These are phyloP conservation scores for Fusarium decemcellulare DNA, from an alignment of 2,329 filamentous ascomycete species.

Conservation along the genomic window DNA sequence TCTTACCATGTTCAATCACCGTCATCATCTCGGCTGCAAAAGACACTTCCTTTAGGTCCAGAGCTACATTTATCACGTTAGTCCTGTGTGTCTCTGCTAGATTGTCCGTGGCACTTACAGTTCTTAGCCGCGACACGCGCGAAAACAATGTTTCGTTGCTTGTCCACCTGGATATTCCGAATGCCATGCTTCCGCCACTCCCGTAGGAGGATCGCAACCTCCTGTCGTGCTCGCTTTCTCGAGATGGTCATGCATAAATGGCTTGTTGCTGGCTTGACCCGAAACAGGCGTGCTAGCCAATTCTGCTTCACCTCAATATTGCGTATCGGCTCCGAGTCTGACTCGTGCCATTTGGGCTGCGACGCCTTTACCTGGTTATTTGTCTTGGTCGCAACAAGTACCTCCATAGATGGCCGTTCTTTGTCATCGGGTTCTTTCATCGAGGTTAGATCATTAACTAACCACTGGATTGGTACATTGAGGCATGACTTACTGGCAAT, in stretches of 20 bases:
- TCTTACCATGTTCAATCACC: slow-evolving; percentile 87
- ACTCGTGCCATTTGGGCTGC: slow-evolving; percentile 51
- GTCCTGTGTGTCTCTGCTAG: neutral
- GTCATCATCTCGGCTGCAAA: slow-evolving; percentile 92
- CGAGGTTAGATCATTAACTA: slow-evolving; percentile 15
- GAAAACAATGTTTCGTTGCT: slow-evolving; percentile 83
- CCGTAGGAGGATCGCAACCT: slow-evolving; percentile 80
- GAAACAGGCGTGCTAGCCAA: slow-evolving; percentile 91
- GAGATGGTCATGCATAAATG: slow-evolving; percentile 83
- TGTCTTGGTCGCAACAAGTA: slow-evolving; percentile 38
- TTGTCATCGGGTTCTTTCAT: slow-evolving; percentile 30
- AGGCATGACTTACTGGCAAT: slow-evolving; percentile 57
- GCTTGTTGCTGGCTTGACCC: slow-evolving; percentile 85
- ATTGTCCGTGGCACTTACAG: slow-evolving; percentile 67
- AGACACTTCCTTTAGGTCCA: slow-evolving; percentile 88
- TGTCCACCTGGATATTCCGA: slow-evolving; percentile 83
- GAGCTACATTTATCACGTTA: slow-evolving; percentile 65
- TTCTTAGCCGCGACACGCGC: slow-evolving; percentile 83
- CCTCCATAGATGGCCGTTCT: slow-evolving; percentile 24
- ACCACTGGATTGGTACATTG: neutral
- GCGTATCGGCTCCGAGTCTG: slow-evolving; percentile 57
- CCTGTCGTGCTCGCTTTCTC: slow-evolving; percentile 78
- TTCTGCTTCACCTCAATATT: slow-evolving; percentile 80
- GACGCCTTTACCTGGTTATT: slow-evolving; percentile 21
- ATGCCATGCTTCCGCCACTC: slow-evolving; percentile 90